Evolutionary conservation across 2,329 filamentous ascomycete genomes (phyloP).

Genomic region (Colletotrichum horii): DNA sequence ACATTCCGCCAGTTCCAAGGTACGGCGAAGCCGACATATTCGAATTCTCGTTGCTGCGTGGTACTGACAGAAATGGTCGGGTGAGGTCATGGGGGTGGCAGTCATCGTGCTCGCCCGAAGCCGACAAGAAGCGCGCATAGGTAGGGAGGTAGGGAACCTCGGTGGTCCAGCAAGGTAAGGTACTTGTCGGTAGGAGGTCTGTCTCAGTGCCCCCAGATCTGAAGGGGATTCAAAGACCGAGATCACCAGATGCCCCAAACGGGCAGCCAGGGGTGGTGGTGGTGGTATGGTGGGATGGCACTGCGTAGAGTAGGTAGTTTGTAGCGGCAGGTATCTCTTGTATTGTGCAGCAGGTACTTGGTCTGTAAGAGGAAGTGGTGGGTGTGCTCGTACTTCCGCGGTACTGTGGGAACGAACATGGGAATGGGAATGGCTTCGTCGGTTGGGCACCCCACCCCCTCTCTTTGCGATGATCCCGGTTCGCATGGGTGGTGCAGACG

Average conservation of each 20-base stretch:
- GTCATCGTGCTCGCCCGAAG: not conserved
- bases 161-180: not conserved
- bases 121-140: not conserved
- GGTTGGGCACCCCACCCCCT: slow-evolving; percentile 2
- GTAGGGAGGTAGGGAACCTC: not conserved
- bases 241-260: not conserved
- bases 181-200: not conserved
- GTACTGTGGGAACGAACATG: not conserved
- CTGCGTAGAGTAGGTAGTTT: not conserved
- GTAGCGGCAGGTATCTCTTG: not conserved
- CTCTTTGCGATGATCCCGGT: slow-evolving; percentile 23
- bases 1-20: not conserved
- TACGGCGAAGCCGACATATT: not conserved
- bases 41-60: not conserved
- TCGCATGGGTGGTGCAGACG: slow-evolving; percentile 35
- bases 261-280: not conserved
- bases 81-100: not conserved
- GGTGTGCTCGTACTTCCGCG: not conserved
- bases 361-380: not conserved
- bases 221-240: not conserved
- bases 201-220: not conserved
- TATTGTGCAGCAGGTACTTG: not conserved
- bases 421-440: not conserved
- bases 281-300: not conserved
- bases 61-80: not conserved